Percentiles rank a stretch among this genome's conserved stretches.
phyloP scores from a whole-genome alignment of 2,329 filamentous ascomycete genomes.

The Fusarium piperis region DNA sequence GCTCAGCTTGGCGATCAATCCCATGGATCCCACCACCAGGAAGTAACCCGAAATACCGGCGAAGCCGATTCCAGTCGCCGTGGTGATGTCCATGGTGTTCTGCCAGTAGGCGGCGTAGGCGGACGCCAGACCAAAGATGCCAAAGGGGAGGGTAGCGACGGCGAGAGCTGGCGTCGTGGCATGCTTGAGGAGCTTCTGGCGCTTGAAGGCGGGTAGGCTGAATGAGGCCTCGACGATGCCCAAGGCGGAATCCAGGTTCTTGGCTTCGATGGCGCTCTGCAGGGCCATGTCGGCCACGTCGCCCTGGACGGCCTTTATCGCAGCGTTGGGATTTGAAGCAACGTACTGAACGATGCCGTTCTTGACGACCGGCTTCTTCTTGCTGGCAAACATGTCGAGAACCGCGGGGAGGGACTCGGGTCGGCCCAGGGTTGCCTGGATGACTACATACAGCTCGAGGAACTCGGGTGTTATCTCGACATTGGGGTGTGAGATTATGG shows the following conservation, averaged over 20 bases:
- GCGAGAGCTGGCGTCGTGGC: slow-evolving; percentile 68
- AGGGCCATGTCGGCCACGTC: slow-evolving; percentile 78
- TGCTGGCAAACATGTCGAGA: slow-evolving; percentile 84
- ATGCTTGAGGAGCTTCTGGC: slow-evolving; percentile 73
- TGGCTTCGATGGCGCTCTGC: slow-evolving; percentile 79
- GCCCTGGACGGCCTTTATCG: slow-evolving; percentile 77
- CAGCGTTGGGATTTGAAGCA: slow-evolving; percentile 72
- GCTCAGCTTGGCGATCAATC: slow-evolving; percentile 84
- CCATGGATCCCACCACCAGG: slow-evolving; percentile 81
- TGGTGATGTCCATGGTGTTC: slow-evolving; percentile 79
- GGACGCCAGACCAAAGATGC: slow-evolving; percentile 75
- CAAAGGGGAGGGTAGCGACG: slow-evolving; percentile 69
- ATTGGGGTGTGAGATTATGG: slow-evolving; percentile 76
- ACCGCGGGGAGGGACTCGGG: slow-evolving; percentile 82
- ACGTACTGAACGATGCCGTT: slow-evolving; percentile 68
- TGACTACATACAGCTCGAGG: slow-evolving; percentile 77
- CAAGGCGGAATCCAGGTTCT: slow-evolving; percentile 81
- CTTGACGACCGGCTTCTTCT: slow-evolving; percentile 74
- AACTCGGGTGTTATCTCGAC: slow-evolving; percentile 82
- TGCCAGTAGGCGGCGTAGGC: slow-evolving; percentile 55
- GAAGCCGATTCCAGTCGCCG: slow-evolving; percentile 82
- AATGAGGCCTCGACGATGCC: slow-evolving; percentile 78
- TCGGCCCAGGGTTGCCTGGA: slow-evolving; percentile 77
- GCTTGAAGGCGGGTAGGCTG: slow-evolving; percentile 71
- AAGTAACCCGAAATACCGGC: slow-evolving; percentile 86